Evolutionary conservation across 2,329 filamentous ascomycete species (phyloP).

Genomic region (Fonsecaea monophora): DNA sequence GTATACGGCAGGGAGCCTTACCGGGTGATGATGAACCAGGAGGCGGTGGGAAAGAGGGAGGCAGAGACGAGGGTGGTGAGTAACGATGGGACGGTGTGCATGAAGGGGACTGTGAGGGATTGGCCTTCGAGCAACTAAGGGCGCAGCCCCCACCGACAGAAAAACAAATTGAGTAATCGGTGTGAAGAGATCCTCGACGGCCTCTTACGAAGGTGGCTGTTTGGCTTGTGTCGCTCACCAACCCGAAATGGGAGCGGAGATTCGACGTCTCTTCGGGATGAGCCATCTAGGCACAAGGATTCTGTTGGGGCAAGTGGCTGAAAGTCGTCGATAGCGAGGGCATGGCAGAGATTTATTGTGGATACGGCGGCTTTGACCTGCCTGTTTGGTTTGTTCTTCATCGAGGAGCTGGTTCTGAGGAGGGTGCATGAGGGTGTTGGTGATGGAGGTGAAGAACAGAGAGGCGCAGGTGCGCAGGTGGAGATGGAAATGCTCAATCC

Average conservation of each 20-base stretch:
- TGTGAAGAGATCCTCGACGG: slow-evolving; percentile 3
- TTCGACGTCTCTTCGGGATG: neutral
- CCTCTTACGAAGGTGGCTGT: slow-evolving; percentile 3
- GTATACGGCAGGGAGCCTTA: slow-evolving; percentile 59
- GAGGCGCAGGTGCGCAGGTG: neutral
- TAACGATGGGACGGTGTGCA: slow-evolving; percentile 42
- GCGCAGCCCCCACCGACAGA: neutral
- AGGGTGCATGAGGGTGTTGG: neutral
- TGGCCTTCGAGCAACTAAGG: slow-evolving; percentile 23
- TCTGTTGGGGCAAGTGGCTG: slow-evolving; percentile 14
- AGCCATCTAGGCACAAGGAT: neutral
- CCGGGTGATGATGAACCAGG: slow-evolving; percentile 51
- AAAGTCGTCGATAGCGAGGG: neutral
- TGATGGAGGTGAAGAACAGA: neutral
- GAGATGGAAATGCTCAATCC: neutral
- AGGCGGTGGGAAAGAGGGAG: slow-evolving; percentile 34
- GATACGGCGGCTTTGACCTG: slow-evolving; percentile 1
- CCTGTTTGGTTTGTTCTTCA: neutral
- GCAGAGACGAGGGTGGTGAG: slow-evolving; percentile 42
- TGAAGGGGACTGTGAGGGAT: slow-evolving; percentile 43
- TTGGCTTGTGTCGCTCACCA: neutral
- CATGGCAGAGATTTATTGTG: neutral
- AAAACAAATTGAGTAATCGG: neutral
- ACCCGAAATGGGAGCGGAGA: slow-evolving; percentile 15
- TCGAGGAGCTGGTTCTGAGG: neutral